Evolutionary conservation across 78 protist genomes (phyloP).

Genomic region (Acrasis kona): DNA sequence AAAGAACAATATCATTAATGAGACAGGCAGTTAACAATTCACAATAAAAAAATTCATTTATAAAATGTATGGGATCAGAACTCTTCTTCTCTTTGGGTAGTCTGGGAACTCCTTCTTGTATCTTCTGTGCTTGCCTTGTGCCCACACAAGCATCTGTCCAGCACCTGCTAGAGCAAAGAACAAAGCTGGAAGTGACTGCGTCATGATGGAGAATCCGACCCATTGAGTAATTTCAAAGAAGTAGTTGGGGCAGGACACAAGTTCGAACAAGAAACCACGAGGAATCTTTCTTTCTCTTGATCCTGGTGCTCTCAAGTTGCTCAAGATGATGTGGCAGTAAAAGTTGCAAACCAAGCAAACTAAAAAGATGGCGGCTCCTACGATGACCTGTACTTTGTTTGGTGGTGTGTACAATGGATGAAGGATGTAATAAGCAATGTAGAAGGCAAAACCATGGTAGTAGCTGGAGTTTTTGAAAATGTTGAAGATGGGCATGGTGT

Average conservation of each 20-base stretch:
- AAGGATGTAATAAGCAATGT: conserved; percentile 42
- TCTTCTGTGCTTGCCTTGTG: conserved; percentile 48
- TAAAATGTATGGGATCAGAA: conserved; percentile 52
- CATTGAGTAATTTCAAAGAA: conserved; percentile 60
- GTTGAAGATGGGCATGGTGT: conserved; percentile 70
- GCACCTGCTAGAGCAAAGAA: conserved; percentile 61
- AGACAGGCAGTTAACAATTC: conserved; percentile 12
- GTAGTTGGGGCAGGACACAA: conserved; percentile 75
- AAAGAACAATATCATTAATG: conserved; percentile 18
- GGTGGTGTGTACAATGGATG: conserved; percentile 53
- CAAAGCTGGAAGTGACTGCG: conserved; percentile 34
- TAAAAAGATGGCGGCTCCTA: neutral
- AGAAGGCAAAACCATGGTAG: conserved; percentile 63
- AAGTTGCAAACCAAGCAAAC: conserved; percentile 11
- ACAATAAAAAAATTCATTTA: conserved; percentile 4
- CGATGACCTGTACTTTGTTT: neutral
- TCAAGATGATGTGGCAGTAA: conserved; percentile 40
- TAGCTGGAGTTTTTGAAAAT: conserved; percentile 60
- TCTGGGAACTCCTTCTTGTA: conserved; percentile 39
- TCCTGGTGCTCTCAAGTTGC: conserved; percentile 49
- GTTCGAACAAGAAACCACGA: conserved; percentile 36
- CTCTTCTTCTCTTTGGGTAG: conserved; percentile 50
- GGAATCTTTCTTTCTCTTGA: conserved; percentile 39
- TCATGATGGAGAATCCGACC: conserved; percentile 56
- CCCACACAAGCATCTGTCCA: conserved; percentile 74